Base-by-base conservation (phyloP, 2,329 filamentous ascomycete genomes). In the Alternaria atra region DNA sequence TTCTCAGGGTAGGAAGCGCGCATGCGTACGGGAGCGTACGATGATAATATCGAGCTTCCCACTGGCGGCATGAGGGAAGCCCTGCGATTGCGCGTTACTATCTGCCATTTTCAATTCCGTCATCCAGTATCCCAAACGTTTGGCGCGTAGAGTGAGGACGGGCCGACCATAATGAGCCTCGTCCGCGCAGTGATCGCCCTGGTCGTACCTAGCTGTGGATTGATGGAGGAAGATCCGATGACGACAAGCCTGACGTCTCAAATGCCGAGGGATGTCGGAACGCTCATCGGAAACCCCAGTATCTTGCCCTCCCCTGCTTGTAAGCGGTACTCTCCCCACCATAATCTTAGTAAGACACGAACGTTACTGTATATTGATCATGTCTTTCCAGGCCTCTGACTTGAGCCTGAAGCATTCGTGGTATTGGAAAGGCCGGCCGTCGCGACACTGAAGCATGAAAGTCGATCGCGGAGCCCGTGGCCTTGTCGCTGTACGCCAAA, bases 41-140 rank as follows among this genome's bases (percentile, higher is more conserved):
- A 76, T 65, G 55, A 75, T 58, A 50, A 75, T 67, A 46, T 74
- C 58, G 46, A 75, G 71, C 43, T 65, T 69, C 54, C 59, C 44
- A 20, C 48, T 57, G 13, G 61, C 60, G 13, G 44, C 65, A 37
- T 66, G 43, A 37, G 65, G 63, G 27, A 66, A 67, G 20, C 54
- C 55, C 27, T 65, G 60, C 29, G 59, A 58, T 50, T 55, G 37
- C 23, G 39, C 52, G n/a, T 25, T 60, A n/a, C 12, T n/a, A 39
- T 59, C 17, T 25, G 27, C 5, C 13, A n/a, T 17, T n/a, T 6
- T 15, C 0, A 6, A 1, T 50, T 15, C 12, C 3, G 12, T 50
- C 3, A 50, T 8, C 46, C 46, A 17, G 30, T 50, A 12, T 50
- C 1, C 46, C 20, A 17, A 12, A 6, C 20, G 23, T 1, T 20